A percentile compares a stretch with the other conserved stretches of the same genome.
These are phyloP conservation scores for Candida sphagnicola DNA, from an alignment of 805 yeast genomes.

Conservation along the genomic window DNA sequence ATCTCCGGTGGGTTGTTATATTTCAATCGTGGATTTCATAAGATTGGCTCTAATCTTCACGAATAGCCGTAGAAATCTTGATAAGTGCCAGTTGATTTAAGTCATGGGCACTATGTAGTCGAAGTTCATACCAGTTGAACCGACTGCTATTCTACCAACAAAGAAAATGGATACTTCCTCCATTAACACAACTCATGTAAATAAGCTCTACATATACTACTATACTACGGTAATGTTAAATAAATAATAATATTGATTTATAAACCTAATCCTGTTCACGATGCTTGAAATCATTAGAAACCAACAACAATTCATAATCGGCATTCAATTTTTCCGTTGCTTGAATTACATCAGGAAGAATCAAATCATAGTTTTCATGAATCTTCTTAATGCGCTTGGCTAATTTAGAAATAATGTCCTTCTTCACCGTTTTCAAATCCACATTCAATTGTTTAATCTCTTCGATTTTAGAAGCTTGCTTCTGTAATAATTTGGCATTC, in stretches of 20 bases:
- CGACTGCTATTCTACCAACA: not conserved
- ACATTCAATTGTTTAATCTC: slow-evolving; percentile 22
- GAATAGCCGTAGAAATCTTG: slow-evolving; percentile 1
- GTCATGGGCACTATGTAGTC: not conserved
- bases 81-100: not conserved
- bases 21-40: slow-evolving; percentile 59
- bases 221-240: too few relatives aligned
- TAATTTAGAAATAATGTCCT: slow-evolving; percentile 21
- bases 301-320: slow-evolving; percentile 9
- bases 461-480: slow-evolving; percentile 18
- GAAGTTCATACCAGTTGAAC: not conserved
- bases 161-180: too few relatives aligned
- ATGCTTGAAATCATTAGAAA: not conserved
- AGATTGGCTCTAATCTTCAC: slow-evolving; percentile 28
- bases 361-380: slow-evolving; percentile 32
- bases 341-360: slow-evolving; percentile 27
- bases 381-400: slow-evolving; percentile 20
- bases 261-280: not conserved
- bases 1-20: slow-evolving; percentile 63
- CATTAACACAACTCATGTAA: too few relatives aligned
- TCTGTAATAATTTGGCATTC: slow-evolving; percentile 21
- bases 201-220: too few relatives aligned
- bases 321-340: slow-evolving; percentile 19
- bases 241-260: too few relatives aligned
- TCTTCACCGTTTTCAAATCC: slow-evolving; percentile 25